These are phyloP conservation scores for Ananas comosus DNA, from an alignment of 176 grass and related monocot species.

Conservation along the genomic window DNA sequence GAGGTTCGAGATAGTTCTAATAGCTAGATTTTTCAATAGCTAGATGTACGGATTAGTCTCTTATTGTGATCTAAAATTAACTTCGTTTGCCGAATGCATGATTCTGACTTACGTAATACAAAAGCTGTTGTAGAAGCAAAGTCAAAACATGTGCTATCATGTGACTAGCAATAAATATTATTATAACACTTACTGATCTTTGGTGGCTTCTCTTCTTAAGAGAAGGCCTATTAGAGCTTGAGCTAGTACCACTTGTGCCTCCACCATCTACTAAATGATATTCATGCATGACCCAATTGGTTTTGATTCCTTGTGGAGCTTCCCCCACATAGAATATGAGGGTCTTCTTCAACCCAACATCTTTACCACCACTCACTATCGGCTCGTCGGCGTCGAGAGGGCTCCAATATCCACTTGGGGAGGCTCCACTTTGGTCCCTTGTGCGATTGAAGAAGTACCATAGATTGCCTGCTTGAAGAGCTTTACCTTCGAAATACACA, in stretches of 20 bases:
- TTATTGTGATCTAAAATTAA: too few species aligned
- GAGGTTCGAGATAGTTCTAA: not conserved
- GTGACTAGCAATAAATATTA: not conserved
- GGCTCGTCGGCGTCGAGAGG: conserved; percentile 34
- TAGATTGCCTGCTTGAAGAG: conserved; percentile 49
- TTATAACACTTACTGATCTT: conserved; percentile 33
- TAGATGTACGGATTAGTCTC: not conserved
- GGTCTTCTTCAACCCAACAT: conserved; percentile 64
- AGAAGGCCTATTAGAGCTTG: conserved; percentile 26
- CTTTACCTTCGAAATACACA: conserved; percentile 53
- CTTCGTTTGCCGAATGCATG: too few species aligned
- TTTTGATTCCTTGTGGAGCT: conserved; percentile 34
- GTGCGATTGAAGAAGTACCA: conserved; percentile 84
- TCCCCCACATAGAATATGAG: conserved; percentile 48
- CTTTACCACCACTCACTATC: conserved; percentile 23
- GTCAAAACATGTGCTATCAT: conserved; percentile 5
- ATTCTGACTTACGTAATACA: too few species aligned
- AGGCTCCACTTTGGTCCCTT: conserved; percentile 27
- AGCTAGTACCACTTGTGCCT: conserved; percentile 17
- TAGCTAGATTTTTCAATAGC: not conserved
- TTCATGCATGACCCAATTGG: conserved; percentile 94
- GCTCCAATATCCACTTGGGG: conserved; percentile 63
- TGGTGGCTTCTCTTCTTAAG: conserved; percentile 33
- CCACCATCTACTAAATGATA: conserved; percentile 60
- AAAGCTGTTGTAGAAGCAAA: not conserved